A percentile compares a stretch with the other conserved stretches of the same genome.
phyloP scores from a whole-genome alignment of 225 moss, liverwort and hornwort genomes.

The Ulota crispa region DNA sequence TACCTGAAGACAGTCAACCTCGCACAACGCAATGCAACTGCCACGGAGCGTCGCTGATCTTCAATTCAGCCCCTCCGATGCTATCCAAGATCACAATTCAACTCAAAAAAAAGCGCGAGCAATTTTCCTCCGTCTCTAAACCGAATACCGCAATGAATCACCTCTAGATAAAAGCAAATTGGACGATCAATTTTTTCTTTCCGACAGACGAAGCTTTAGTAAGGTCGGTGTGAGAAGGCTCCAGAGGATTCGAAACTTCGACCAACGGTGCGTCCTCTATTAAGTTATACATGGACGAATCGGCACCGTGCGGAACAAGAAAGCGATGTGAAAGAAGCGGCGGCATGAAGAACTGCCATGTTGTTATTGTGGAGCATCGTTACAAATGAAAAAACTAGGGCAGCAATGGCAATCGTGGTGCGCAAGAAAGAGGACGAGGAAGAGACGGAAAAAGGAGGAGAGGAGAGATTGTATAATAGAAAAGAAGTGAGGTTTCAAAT shows the following conservation, averaged over 20 bases:
- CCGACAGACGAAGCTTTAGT: neutral
- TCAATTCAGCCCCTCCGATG: neutral
- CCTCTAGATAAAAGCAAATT: neutral
- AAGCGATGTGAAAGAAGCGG: neutral
- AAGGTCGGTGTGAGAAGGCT: constrained; percentile 32
- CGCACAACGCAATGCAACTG: neutral
- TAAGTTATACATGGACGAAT: neutral
- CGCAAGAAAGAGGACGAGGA: neutral
- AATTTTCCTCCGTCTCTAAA: neutral
- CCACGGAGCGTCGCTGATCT: too few species aligned
- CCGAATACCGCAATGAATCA: neutral
- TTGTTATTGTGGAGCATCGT: neutral
- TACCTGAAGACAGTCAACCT: constrained; percentile 26
- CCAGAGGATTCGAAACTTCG: constrained; percentile 30
- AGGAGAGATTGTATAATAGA: neutral
- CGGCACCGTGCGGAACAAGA: constrained; percentile 13
- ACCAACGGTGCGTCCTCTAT: neutral
- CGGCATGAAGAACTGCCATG: neutral
- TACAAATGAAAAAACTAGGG: neutral
- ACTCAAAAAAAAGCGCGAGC: neutral
- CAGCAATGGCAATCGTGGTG: constrained; percentile 9
- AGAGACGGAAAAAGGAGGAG: neutral
- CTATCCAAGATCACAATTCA: constrained; percentile 9
- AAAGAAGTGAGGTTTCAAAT: neutral
- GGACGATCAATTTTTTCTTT: neutral